These are phyloP conservation scores for Geotrichum klebahnii DNA, from an alignment of 1,139 yeast genomes.

Conservation along the genomic window DNA sequence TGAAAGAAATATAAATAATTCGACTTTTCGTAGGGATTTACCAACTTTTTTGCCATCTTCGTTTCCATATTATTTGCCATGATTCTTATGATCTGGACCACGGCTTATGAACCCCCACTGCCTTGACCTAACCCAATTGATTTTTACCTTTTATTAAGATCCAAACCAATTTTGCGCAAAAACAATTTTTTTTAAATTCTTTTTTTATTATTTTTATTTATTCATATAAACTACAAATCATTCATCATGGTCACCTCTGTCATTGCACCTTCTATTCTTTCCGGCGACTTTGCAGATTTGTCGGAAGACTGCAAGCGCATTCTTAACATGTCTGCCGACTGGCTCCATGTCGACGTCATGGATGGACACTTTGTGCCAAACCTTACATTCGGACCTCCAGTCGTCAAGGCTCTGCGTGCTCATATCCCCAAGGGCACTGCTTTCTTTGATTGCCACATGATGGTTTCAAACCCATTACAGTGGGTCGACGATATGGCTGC, in stretches of 20 bases:
- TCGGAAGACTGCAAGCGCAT: slow-evolving; percentile 84
- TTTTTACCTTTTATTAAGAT: not conserved
- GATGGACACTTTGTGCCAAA: slow-evolving; percentile 98
- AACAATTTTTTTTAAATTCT: not conserved
- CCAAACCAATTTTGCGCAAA: too few species aligned
- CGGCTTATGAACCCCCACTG: too few species aligned
- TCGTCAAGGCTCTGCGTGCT: slow-evolving; percentile 72
- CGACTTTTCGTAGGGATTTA: too few species aligned
- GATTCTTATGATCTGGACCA: too few species aligned
- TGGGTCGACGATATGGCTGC: slow-evolving; percentile 93
- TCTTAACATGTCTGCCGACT: slow-evolving; percentile 73
- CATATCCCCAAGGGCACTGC: slow-evolving; percentile 66
- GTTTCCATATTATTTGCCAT: too few species aligned
- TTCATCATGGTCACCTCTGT: slow-evolving; percentile 48
- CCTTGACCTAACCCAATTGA: too few species aligned
- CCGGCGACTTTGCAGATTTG: slow-evolving; percentile 83
- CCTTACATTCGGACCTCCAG: slow-evolving; percentile 88
- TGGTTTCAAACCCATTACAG: slow-evolving; percentile 91
- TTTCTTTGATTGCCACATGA: slow-evolving; percentile 98
- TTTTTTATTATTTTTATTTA: too few species aligned
- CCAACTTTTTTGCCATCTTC: too few species aligned
- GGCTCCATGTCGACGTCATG: slow-evolving; percentile 98
- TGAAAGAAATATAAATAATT: too few species aligned
- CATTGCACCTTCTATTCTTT: slow-evolving; percentile 93
- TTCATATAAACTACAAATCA: not conserved